Conservation (phyloP, 805 yeast genomes). For the Teunomyces gatunensis region DNA sequence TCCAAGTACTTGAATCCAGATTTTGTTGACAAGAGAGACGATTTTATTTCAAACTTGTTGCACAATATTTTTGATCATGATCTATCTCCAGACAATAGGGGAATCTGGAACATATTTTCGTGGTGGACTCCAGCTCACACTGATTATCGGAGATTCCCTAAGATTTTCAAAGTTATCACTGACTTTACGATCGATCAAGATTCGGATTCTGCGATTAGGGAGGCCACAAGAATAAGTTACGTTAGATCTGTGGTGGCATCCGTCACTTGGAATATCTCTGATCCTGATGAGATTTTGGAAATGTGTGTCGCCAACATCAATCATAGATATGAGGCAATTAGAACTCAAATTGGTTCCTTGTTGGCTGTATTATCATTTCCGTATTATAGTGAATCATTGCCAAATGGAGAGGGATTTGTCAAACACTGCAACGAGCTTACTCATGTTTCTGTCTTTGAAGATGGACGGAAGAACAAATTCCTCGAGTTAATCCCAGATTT, state of each 20-base stretch:
- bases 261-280: constrained; percentile 55
- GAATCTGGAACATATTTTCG: constrained; percentile 72
- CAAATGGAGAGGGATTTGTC: constrained; percentile 40
- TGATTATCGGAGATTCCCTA: constrained; percentile 66
- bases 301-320: constrained; percentile 48
- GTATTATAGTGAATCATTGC: constrained; percentile 41
- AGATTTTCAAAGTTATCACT: constrained; percentile 44
- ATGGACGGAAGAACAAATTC: constrained; percentile 22
- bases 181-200: constrained; percentile 46
- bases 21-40: constrained; percentile 40
- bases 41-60: constrained; percentile 45
- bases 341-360: constrained; percentile 63
- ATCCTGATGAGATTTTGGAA: constrained; percentile 42
- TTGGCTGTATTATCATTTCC: constrained; percentile 47
- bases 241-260: constrained; percentile 49
- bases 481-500: constrained; percentile 37
- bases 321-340: constrained; percentile 71
- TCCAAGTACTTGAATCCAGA: constrained; percentile 41
- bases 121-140: constrained; percentile 71
- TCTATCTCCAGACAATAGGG: constrained; percentile 68
- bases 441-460: constrained; percentile 33
- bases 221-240: constrained; percentile 59
- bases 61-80: constrained; percentile 49
- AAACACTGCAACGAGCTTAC: constrained; percentile 28
- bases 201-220: constrained; percentile 62